Conservation (phyloP, 768 basidiomycete genomes). For the Sporobolomyces pararoseus region DNA sequence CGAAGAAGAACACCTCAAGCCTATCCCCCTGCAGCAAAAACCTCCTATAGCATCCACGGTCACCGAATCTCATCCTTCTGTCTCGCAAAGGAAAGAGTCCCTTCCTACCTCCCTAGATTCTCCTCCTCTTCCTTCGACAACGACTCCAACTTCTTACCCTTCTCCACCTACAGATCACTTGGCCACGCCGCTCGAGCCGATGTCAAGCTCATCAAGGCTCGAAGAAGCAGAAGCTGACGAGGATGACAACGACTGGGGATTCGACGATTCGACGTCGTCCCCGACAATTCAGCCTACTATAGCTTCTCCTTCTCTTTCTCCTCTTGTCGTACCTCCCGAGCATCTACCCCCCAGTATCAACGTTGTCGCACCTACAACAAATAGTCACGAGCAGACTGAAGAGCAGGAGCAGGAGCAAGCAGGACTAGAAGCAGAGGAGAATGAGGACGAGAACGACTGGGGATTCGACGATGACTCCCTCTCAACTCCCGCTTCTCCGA, state of each 20-base stretch:
- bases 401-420: background rate
- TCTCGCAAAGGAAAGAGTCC: no score
- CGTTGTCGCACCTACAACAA: no score
- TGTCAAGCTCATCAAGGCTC: background rate
- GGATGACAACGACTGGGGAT: background rate
- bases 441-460: constrained; percentile 27
- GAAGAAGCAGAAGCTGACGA: background rate
- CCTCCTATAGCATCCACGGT: background rate
- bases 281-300: no score
- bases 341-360: no score
- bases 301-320: no score
- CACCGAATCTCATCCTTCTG: background rate
- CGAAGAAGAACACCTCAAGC: constrained; percentile 5
- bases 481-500: background rate
- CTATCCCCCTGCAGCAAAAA: background rate
- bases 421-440: background rate
- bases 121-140: background rate
- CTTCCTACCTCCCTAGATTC: no score
- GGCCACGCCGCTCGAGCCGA: background rate
- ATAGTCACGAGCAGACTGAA: no score
- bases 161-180: background rate
- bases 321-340: no score
- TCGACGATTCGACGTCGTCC: no score
- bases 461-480: constrained; percentile 22
- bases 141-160: background rate